Evolutionary conservation across 1,139 yeast species (phyloP).

Genomic region (Blastobotrys arbuscula): DNA sequence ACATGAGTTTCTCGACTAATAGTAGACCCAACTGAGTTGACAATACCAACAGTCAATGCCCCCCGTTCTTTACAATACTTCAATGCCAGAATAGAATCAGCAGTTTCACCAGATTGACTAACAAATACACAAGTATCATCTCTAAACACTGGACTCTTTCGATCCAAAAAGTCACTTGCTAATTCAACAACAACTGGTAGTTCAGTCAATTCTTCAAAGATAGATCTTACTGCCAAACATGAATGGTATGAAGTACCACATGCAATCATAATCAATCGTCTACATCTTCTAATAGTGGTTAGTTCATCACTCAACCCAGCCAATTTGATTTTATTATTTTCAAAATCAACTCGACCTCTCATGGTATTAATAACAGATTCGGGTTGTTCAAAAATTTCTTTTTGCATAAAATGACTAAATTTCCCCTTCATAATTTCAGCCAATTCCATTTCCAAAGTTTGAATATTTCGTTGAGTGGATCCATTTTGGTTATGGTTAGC

Average conservation of each 20-base stretch:
- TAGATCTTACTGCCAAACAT: slow-evolving; percentile 92
- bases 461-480: slow-evolving; percentile 90
- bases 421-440: slow-evolving; percentile 98
- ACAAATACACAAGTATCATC: slow-evolving; percentile 98
- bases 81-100: slow-evolving; percentile 94
- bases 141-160: slow-evolving; percentile 93
- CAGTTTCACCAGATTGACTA: slow-evolving; percentile 98
- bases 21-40: slow-evolving; percentile 89
- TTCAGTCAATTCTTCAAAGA: slow-evolving; percentile 94
- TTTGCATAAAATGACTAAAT: slow-evolving; percentile 95
- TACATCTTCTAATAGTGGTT: slow-evolving; percentile 86
- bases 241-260: slow-evolving; percentile 99
- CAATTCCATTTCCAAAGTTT: slow-evolving; percentile 93
- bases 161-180: slow-evolving; percentile 95
- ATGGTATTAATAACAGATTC: slow-evolving; percentile 96
- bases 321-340: slow-evolving; percentile 64
- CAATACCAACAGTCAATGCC: slow-evolving; percentile 95
- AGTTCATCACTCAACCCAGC: slow-evolving; percentile 89
- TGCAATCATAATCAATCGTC: slow-evolving; percentile 96
- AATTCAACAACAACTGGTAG: slow-evolving; percentile 94
- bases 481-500: slow-evolving; percentile 88
- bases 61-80: slow-evolving; percentile 97
- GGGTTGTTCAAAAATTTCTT: slow-evolving; percentile 98
- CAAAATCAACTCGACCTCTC: slow-evolving; percentile 98
- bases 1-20: slow-evolving; percentile 96